A percentile compares a stretch with the other conserved stretches of the same genome.
Conservation (phyloP, 2,329 filamentous ascomycete genomes). For the Aspergillus hiratsukae region DNA sequence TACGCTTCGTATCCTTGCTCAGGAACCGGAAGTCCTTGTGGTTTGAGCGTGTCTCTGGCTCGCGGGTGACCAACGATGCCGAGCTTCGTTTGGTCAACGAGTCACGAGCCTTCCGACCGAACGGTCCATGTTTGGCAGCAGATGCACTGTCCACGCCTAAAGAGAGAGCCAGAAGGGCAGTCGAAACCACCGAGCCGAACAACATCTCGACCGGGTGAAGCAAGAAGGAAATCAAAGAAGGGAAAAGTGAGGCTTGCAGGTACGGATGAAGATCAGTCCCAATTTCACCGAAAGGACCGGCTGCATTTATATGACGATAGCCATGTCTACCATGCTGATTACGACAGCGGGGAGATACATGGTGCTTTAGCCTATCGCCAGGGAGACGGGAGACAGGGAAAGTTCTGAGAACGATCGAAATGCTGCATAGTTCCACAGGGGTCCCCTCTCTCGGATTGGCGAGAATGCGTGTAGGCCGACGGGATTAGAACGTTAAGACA, state of each 20-base stretch:
- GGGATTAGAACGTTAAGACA: neutral
- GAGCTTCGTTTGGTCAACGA: slow-evolving; percentile 17
- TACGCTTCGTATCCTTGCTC: slow-evolving; percentile 23
- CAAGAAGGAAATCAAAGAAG: neutral
- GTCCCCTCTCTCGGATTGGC: neutral
- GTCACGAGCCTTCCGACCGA: slow-evolving; percentile 21
- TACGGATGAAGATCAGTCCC: slow-evolving; percentile 7
- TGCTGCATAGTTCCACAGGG: neutral
- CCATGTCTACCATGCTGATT: neutral
- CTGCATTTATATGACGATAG: neutral
- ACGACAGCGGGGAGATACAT: neutral
- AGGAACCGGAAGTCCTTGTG: slow-evolving; percentile 24
- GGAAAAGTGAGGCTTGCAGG: neutral
- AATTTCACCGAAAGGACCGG: neutral
- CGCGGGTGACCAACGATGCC: slow-evolving; percentile 5
- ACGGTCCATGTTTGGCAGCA: slow-evolving; percentile 23
- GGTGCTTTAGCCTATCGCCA: neutral
- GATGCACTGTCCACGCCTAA: slow-evolving; percentile 16
- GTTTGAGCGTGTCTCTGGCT: slow-evolving; percentile 7
- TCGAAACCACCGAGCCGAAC: slow-evolving; percentile 21
- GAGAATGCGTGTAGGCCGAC: neutral
- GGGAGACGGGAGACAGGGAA: neutral
- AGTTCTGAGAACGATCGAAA: neutral
- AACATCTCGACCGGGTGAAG: slow-evolving; percentile 16
- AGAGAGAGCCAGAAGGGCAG: slow-evolving; percentile 19